Evolutionary conservation across 2,329 filamentous ascomycete species (phyloP), one percentile per base, ranked within the genome.

Genomic region (Xylaria polymorpha): DNA sequence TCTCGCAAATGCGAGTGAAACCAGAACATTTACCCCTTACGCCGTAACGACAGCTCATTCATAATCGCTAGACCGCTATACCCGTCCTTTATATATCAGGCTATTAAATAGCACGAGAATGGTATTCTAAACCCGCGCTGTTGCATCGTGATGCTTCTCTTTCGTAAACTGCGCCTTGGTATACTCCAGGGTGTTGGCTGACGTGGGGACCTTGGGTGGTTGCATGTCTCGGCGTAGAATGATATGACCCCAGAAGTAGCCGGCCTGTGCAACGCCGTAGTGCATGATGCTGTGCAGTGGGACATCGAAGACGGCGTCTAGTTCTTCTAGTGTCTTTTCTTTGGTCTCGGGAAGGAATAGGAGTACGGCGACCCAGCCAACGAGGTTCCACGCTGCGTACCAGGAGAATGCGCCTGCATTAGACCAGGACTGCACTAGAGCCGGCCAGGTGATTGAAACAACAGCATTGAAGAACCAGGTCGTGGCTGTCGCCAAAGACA

Each of bases 401-500:
- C 82, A 86, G 5, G 80, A 78, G 70, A 86, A 86, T 1, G 82
- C 84, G 51, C 85, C 85, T 65, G 83, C 81, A 4, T 81, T 78
- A 22, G 79, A 82, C 76, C 85, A 85, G 0, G 82, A 79, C n/a
- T 74, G 73, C 37, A 82, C 78, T 43, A 86, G 73, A 1, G 81
- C 79, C 9, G 84, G 83, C 83, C 83, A 86, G 8, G 85, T 86
- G 7, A 84, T 78, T 8, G 82, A 78, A 25, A 79, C 69, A 8
- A 79, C 74, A 37, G 76, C 72, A 59, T 79, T 78, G 71, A 81
- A 80, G 60, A 79, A 72, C 71, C 85, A 86, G 0, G 83, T 85
- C 1, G 84, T 86, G 0, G 85, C 84, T 1, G 84, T 86, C 0
- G 85, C 84, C 0, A 90, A 80, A 1, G 86, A 86, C 88, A 90